These are phyloP conservation scores for Coniferiporia sulphurascens DNA, from an alignment of 1,284 basidiomycete genomes.

Conservation along the genomic window DNA sequence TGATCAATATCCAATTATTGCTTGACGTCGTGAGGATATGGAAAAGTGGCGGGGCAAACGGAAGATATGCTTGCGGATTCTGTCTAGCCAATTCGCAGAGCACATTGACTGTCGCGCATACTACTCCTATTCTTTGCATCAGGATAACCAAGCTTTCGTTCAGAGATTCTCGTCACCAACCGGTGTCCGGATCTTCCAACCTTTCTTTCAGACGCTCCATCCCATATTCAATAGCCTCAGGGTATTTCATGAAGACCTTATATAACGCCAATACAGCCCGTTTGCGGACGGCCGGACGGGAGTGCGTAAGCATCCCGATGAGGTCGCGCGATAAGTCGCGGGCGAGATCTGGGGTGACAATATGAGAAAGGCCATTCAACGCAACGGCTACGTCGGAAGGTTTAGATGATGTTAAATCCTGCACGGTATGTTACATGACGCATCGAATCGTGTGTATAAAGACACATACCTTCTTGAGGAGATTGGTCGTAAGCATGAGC, in stretches of 20 bases:
- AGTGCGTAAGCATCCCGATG: slow-evolving; percentile 87
- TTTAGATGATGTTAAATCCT: slow-evolving; percentile 79
- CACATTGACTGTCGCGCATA: slow-evolving; percentile 90
- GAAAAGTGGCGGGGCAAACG: slow-evolving; percentile 90
- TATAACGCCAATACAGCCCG: slow-evolving; percentile 82
- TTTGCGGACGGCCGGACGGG: slow-evolving; percentile 83
- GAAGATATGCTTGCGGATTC: slow-evolving; percentile 75
- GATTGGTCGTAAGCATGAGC: slow-evolving; percentile 95
- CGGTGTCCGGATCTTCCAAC: slow-evolving; percentile 79
- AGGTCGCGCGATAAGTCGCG: slow-evolving; percentile 87
- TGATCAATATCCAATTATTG: slow-evolving; percentile 99
- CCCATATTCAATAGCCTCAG: slow-evolving; percentile 66
- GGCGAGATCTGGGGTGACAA: slow-evolving; percentile 85
- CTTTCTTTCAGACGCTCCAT: slow-evolving; percentile 77
- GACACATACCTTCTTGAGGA: slow-evolving; percentile 86
- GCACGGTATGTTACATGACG: slow-evolving; percentile 8
- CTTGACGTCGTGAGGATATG: slow-evolving; percentile 90
- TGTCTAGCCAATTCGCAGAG: slow-evolving; percentile 88
- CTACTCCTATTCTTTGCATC: slow-evolving; percentile 57
- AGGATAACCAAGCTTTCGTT: background rate
- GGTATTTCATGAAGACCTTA: slow-evolving; percentile 74
- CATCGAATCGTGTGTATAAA: background rate
- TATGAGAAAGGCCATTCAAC: slow-evolving; percentile 84
- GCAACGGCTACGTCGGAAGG: slow-evolving; percentile 77
- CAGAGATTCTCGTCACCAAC: slow-evolving; percentile 34